Conservation (phyloP, 2,329 filamentous ascomycete species). For the Fusarium equiseti region DNA sequence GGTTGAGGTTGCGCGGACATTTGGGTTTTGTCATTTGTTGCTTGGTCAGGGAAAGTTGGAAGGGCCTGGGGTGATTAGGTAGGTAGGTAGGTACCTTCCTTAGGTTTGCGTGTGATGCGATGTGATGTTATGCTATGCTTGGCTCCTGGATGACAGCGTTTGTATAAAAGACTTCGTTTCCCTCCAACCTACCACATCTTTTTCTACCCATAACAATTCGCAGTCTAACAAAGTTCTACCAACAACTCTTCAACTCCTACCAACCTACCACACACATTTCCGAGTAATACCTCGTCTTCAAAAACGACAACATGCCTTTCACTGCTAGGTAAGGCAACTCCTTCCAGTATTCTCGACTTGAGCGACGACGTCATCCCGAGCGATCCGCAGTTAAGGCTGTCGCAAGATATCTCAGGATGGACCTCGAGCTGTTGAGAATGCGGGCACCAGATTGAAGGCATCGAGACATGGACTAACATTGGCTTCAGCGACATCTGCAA, state of each 20-base stretch:
- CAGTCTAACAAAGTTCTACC: conserved; percentile 10
- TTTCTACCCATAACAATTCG: conserved; percentile 18
- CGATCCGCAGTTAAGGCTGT: conserved; percentile 31
- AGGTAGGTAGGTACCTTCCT: conserved; percentile 5
- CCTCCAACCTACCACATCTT: conserved; percentile 22
- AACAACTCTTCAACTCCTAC: conserved; percentile 17
- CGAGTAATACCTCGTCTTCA: conserved; percentile 31
- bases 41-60: conserved; percentile 43
- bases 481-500: conserved; percentile 68
- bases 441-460: not conserved
- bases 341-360: conserved; percentile 1
- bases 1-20: conserved; percentile 37
- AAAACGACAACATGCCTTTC: conserved; percentile 65
- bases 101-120: conserved; percentile 21
- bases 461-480: conserved; percentile 19
- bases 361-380: conserved; percentile 37
- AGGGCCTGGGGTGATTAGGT: conserved; percentile 27
- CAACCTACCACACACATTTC: conserved; percentile 9
- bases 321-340: conserved; percentile 64
- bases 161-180: conserved; percentile 45
- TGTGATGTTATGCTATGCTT: conserved; percentile 35
- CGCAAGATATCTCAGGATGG: conserved; percentile 7
- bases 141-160: conserved; percentile 16
- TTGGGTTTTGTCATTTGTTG: conserved; percentile 17
- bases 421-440: not conserved